Evolutionary conservation across 306 rosid species (phyloP).

Genomic region (Comarum palustre): DNA sequence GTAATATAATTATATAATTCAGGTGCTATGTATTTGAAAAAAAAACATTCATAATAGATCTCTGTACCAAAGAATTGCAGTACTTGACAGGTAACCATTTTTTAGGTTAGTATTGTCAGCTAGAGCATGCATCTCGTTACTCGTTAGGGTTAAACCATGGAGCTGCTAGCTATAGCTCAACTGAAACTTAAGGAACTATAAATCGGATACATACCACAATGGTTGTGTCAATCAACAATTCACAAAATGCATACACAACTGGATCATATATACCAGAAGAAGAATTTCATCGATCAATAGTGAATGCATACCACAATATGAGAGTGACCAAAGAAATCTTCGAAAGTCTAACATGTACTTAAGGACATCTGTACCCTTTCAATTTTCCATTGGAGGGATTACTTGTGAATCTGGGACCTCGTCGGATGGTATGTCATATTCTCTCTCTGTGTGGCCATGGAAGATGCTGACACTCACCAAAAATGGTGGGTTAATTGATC

Average conservation of each 20-base stretch:
- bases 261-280: not conserved
- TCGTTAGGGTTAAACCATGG: not conserved
- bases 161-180: not conserved
- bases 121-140: not conserved
- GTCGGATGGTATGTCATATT: slow-evolving; percentile 40
- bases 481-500: not conserved
- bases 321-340: slow-evolving; percentile 13
- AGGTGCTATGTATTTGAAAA: not conserved
- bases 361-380: slow-evolving; percentile 19
- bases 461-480: slow-evolving; percentile 27
- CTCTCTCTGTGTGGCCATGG: slow-evolving; percentile 22
- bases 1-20: not conserved
- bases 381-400: slow-evolving; percentile 24
- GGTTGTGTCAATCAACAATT: too few relatives aligned
- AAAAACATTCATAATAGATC: not conserved
- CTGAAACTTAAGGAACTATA: too few relatives aligned
- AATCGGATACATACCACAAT: too few relatives aligned
- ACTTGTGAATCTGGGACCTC: slow-evolving; percentile 42
- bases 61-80: not conserved
- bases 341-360: slow-evolving; percentile 21
- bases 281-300: not conserved
- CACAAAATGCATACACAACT: too few relatives aligned
- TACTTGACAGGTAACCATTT: not conserved
- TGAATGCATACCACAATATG: not conserved
- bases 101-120: not conserved